Base-by-base conservation (phyloP, 768 basidiomycete genomes). In the Botryobasidium botryosum region DNA sequence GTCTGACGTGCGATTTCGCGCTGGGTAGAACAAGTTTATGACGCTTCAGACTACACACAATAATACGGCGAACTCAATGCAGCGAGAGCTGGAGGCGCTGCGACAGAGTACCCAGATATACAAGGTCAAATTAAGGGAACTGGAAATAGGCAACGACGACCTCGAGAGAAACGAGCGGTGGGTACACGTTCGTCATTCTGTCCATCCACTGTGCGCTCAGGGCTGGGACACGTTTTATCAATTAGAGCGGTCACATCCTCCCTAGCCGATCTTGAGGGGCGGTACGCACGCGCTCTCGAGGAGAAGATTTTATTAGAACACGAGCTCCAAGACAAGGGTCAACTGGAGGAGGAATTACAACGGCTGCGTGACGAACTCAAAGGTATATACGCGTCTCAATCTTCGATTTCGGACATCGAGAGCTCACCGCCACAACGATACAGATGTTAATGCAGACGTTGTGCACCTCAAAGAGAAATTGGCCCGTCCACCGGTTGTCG, bases 141-240 rank as follows among this genome's bases (percentile, higher is more conserved):
- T 94, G 25, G 92, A 97, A 63, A 82, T 97, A 75, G 92, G 92
- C 38, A 96, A 94, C 56, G 94, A 99, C 56, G 91, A 97, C 63
- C 68, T 99, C 47, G 94, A 97, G 59, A 71, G 90, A 50, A 91
- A 82, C 59, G 92, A 96, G 57, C 75, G 94, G 59, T 64, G 49
- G 43, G 58, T 43, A n/a, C 18, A 2, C 20, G 8, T 17, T 28
- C 36, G 8, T n/a, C 1, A 12, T 12, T 18, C 32, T 7, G 6
- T 24, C 15, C 7, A 4, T 6, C 10, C n/a, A 15, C 35, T 15
- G 15, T 25, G 43, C n/a, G 10, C n/a, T 38, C 10, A 38, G 20
- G 12, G 20, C 18, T 38, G 10, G 10, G 10, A 38, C 7, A 8
- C 10, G 36, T 23, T 18, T 36, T 8, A n/a, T 21, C 13, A 3